Conservation (phyloP, 2,329 filamentous ascomycete genomes). For the Aspergillus sp. region DNA sequence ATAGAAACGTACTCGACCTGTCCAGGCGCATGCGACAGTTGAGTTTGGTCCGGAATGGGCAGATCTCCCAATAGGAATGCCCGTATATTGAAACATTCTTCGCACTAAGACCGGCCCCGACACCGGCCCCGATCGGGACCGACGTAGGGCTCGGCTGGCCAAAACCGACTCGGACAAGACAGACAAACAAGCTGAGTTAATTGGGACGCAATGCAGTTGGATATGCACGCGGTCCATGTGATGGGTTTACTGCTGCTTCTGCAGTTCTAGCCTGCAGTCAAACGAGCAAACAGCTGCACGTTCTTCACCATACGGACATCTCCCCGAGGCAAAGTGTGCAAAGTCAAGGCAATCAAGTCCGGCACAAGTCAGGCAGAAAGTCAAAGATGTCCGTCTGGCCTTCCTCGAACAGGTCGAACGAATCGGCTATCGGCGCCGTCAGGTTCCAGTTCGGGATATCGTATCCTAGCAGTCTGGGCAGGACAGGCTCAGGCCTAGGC, state of each 20-base stretch:
- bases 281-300: no score
- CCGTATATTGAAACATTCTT: neutral
- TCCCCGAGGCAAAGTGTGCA: no score
- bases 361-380: constrained; percentile 35
- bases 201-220: no score
- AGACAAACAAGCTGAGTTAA: no score
- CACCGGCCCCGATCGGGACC: constrained; percentile 20
- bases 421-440: constrained; percentile 37
- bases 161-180: neutral
- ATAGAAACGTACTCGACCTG: constrained; percentile 16
- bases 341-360: no score
- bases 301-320: no score
- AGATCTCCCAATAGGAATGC: constrained; percentile 3
- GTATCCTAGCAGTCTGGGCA: constrained; percentile 27
- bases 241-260: no score
- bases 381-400: constrained; percentile 39
- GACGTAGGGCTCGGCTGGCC: constrained; percentile 4
- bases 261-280: no score
- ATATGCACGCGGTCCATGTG: no score
- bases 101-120: constrained; percentile 10
- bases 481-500: constrained; percentile 20
- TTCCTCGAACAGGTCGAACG: constrained; percentile 38
- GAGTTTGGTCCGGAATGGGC: neutral
- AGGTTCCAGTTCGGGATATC: constrained; percentile 38
- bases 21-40: constrained; percentile 6